Conservation (phyloP, 1,139 yeast species). For the Torulaspora globosa region DNA sequence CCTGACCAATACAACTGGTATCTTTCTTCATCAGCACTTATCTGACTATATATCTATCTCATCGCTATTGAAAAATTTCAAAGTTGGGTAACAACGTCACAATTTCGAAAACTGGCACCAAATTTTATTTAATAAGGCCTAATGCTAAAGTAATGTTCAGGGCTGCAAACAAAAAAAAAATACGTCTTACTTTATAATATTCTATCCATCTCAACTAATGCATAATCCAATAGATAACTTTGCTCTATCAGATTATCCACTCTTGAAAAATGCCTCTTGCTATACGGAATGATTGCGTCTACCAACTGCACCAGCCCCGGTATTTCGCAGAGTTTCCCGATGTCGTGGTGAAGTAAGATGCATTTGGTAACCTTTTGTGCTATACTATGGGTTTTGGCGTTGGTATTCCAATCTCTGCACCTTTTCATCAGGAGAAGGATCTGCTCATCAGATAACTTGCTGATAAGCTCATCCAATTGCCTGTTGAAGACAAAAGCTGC, state of each 20-base stretch:
- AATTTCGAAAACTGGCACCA: neutral
- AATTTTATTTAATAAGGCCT: neutral
- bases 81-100: conserved; percentile 2
- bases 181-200: conserved; percentile 20
- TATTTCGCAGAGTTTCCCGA: conserved; percentile 55
- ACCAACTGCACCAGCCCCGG: conserved; percentile 64
- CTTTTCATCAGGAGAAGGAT: conserved; percentile 60
- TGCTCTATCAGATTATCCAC: conserved; percentile 78
- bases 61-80: conserved; percentile 6
- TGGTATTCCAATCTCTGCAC: conserved; percentile 92
- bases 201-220: conserved; percentile 71
- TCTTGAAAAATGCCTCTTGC: conserved; percentile 76
- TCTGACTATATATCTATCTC: neutral
- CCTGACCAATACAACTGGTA: conserved; percentile 1
- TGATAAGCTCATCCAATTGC: conserved; percentile 63
- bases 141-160: no score
- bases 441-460: conserved; percentile 55
- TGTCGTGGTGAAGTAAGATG: conserved; percentile 51
- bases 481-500: conserved; percentile 47
- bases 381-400: conserved; percentile 70
- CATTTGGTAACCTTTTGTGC: conserved; percentile 75
- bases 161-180: no score
- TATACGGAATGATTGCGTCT: conserved; percentile 78
- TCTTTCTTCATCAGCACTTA: conserved; percentile 12
- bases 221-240: conserved; percentile 79